Evolutionary conservation across 176 grass and related monocot genomes (phyloP), one percentile per base, ranked within the genome.

Genomic region (Eleusine indica): DNA sequence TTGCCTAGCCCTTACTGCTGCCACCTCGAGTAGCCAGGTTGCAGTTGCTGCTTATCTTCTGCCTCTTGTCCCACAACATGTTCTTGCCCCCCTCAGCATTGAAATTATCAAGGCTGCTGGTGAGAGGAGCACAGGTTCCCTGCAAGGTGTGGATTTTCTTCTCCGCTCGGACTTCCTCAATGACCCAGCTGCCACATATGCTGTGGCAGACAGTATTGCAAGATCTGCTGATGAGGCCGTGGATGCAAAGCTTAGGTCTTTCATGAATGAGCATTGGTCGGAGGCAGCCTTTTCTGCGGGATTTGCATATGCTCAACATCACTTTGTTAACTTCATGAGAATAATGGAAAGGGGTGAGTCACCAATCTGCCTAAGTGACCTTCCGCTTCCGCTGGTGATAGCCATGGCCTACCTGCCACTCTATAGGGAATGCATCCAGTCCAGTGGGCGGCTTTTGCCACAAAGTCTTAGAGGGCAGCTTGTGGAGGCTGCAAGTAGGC

Each of bases 31-130:
- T 53, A 91, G 89, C 46, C 93, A 96, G 87, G 66, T 92, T 53
- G 82, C 67, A 18, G 62, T 94, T 74, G 91, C 87, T 64, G 80
- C 89, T 3, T 96, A 94, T 87, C 91, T 99, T 22, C 89, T 96
- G 70, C 96, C 93, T 25, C 89, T 90, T 75, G 91, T 96, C 12
- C 96, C 96, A 0, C 87, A 87, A 22, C 88, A 94, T 43, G 93
- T 99, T 80, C 93, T 99, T 74, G 87, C 89, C 8, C 78, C 96
- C 9, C 91, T 99, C 51, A 94, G 96, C 66, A 48, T 94, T 1
- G 96, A 99, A 79, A 91, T 99, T 77, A 72, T 99, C 47, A 99
- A 99, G 83, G 96, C 93, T 76, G 95, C 95, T 85, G 95, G 92
- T 58, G 95, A 97, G 88, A 92, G 92, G 79, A 94, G 88, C 64